A percentile compares a stretch with the other conserved stretches of the same genome.
phyloP scores from a whole-genome alignment of 148 eudicot species.

The Agrostemma githago region DNA sequence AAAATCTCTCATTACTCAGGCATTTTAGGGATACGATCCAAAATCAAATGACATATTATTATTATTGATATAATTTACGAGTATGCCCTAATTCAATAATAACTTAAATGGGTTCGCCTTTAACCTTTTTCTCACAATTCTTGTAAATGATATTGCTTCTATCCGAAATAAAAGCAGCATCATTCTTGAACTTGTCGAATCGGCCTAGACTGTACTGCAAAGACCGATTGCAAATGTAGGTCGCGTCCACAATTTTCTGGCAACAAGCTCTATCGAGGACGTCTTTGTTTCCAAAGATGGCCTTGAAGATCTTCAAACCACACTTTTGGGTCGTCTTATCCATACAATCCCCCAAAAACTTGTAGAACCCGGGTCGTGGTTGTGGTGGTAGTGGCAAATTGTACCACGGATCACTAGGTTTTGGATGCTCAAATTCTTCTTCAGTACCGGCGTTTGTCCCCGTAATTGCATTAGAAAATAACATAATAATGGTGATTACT shows the following conservation, averaged over 20 bases:
- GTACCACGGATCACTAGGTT: constrained; percentile 19
- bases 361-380: constrained; percentile 16
- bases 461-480: background rate
- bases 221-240: constrained; percentile 15
- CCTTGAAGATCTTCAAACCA: constrained; percentile 1
- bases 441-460: background rate
- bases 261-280: background rate
- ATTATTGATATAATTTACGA: background rate
- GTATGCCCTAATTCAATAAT: no score
- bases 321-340: constrained; percentile 16
- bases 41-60: background rate
- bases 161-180: constrained; percentile 1
- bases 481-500: background rate
- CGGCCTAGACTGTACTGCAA: background rate
- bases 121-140: constrained; percentile 5
- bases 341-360: constrained; percentile 24
- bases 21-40: background rate
- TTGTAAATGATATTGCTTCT: constrained; percentile 12
- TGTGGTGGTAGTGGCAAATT: constrained; percentile 15
- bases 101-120: constrained; percentile 20
- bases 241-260: background rate
- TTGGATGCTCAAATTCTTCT: background rate
- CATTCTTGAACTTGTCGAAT: constrained; percentile 17
- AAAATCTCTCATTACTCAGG: no score
- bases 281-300: background rate